Conservation (phyloP, 768 basidiomycete genomes). For the Tubosaeta brunneosetosa region DNA sequence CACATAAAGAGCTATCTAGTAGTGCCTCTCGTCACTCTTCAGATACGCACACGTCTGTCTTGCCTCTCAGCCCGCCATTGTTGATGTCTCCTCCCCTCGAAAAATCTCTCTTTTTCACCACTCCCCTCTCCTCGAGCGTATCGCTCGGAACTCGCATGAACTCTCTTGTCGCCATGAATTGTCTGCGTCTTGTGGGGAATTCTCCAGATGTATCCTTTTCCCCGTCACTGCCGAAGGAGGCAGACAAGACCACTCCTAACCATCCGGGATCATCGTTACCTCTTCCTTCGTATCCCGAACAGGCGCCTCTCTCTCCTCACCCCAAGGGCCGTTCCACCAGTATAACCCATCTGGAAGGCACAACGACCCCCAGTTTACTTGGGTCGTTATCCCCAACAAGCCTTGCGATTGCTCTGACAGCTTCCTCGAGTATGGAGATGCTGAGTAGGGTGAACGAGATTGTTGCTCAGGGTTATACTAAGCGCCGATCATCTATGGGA, state of each 20-base stretch:
- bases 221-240: constrained; percentile 14
- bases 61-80: constrained; percentile 54
- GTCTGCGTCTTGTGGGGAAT: background rate
- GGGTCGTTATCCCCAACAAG: constrained; percentile 23
- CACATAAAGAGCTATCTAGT: background rate
- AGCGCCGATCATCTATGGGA: constrained; percentile 6
- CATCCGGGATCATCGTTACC: constrained; percentile 16
- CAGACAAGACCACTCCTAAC: constrained; percentile 1
- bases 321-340: constrained; percentile 8
- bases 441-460: constrained; percentile 35
- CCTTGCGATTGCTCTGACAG: constrained; percentile 18
- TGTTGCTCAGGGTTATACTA: constrained; percentile 33
- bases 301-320: constrained; percentile 1
- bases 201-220: constrained; percentile 17
- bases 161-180: background rate
- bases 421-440: constrained; percentile 24
- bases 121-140: constrained; percentile 8
- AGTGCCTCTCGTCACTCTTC: constrained; percentile 11
- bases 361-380: constrained; percentile 7
- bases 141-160: constrained; percentile 13
- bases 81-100: constrained; percentile 56
- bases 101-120: constrained; percentile 51
- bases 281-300: constrained; percentile 21
- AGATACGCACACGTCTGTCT: constrained; percentile 34
- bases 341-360: constrained; percentile 1